Percentiles rank a stretch among this genome's conserved stretches.
Evolutionary conservation across 2,329 filamentous ascomycete species (phyloP).

Genomic region (Hypomyces perniciosus): DNA sequence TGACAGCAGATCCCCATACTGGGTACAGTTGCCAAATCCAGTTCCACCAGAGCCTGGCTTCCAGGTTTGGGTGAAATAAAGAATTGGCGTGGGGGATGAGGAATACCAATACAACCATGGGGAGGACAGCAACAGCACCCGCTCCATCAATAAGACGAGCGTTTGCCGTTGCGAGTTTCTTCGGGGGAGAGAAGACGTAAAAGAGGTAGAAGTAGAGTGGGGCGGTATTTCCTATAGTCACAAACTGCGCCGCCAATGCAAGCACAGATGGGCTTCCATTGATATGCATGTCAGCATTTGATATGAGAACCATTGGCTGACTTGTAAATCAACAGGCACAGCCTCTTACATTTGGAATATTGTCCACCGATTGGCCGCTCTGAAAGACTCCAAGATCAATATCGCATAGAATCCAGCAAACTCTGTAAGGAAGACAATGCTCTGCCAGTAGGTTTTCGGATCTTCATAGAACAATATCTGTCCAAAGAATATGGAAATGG

Average conservation of each 20-base stretch:
- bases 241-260: conserved; percentile 18
- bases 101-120: conserved; percentile 16
- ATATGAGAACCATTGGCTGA: background rate
- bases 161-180: conserved; percentile 13
- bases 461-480: conserved; percentile 21
- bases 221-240: conserved; percentile 17
- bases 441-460: conserved; percentile 21
- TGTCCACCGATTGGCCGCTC: conserved; percentile 14
- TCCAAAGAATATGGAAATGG: conserved; percentile 17
- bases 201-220: conserved; percentile 22
- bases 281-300: conserved; percentile 6
- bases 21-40: conserved; percentile 28
- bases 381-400: conserved; percentile 20
- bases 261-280: conserved; percentile 15
- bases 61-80: conserved; percentile 18
- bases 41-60: conserved; percentile 23
- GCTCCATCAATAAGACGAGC: conserved; percentile 10
- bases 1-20: conserved; percentile 18
- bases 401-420: conserved; percentile 23
- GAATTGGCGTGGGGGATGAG: conserved; percentile 16
- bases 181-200: conserved; percentile 16
- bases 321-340: background rate
- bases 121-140: conserved; percentile 15
- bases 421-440: conserved; percentile 23
- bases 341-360: conserved; percentile 20